Conservation (phyloP, 2,329 filamentous ascomycete species). For the Dendrostoma leiphaemia region DNA sequence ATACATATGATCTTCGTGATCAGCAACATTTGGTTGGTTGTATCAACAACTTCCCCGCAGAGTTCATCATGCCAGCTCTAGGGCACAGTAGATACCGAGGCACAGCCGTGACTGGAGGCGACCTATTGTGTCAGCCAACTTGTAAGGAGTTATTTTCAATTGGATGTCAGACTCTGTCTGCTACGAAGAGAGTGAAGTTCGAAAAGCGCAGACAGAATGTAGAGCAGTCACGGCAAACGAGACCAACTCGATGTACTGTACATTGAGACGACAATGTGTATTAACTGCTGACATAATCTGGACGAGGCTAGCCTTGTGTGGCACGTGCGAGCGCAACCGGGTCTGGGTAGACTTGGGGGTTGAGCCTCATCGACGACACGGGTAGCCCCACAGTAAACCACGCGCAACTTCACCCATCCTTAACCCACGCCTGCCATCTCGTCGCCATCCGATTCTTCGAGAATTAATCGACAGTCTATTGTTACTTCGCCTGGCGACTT, state of each 20-base stretch:
- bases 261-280: too few species aligned
- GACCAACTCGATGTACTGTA: too few species aligned
- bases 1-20: neutral
- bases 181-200: too few species aligned
- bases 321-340: neutral
- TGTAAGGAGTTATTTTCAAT: too few species aligned
- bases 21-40: neutral
- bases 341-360: neutral
- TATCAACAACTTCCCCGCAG: neutral
- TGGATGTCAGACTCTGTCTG: too few species aligned
- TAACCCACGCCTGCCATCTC: slow-evolving; percentile 8
- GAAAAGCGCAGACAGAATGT: too few species aligned
- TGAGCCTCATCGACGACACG: slow-evolving; percentile 6
- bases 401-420: slow-evolving; percentile 1
- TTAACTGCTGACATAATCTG: neutral
- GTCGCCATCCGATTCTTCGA: neutral
- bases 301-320: neutral
- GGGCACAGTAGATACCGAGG: too few species aligned
- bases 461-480: neutral
- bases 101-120: too few species aligned
- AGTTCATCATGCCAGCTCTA: too few species aligned
- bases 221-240: too few species aligned
- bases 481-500: neutral
- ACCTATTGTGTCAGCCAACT: too few species aligned
- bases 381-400: neutral